Evolutionary conservation across 768 basidiomycete genomes (phyloP).

Genomic region (Dioszegia aurantiaca): DNA sequence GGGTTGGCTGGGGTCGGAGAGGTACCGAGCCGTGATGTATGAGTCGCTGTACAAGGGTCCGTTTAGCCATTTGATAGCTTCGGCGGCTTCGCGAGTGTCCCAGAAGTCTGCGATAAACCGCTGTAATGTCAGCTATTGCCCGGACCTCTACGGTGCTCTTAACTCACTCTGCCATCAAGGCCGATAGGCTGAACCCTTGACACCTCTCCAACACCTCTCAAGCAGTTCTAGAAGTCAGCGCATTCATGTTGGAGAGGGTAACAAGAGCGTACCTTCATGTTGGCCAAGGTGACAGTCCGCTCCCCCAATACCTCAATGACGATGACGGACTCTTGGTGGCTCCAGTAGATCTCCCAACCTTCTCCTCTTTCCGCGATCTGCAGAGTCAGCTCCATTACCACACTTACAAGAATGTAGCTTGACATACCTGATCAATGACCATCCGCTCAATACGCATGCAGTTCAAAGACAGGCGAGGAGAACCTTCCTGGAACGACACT

Average conservation of each 20-base stretch:
- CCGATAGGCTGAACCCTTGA: constrained; percentile 24
- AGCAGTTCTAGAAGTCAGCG: constrained; percentile 11
- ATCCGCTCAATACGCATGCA: constrained; percentile 34
- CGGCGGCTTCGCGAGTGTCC: constrained; percentile 32
- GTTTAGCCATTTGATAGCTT: constrained; percentile 25
- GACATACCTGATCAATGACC: constrained; percentile 30
- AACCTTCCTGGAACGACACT: constrained; percentile 16
- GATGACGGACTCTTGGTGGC: constrained; percentile 20
- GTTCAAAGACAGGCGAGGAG: constrained; percentile 18
- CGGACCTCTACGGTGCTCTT: neutral
- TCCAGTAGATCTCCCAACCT: constrained; percentile 21
- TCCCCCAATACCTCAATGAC: constrained; percentile 25
- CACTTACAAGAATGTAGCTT: neutral
- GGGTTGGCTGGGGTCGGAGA: constrained; percentile 4
- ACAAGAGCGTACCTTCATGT: constrained; percentile 19
- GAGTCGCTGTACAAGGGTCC: constrained; percentile 13
- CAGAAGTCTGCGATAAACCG: constrained; percentile 37
- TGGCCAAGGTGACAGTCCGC: constrained; percentile 1
- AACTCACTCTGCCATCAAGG: constrained; percentile 26
- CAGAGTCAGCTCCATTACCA: neutral
- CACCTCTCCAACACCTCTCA: constrained; percentile 22
- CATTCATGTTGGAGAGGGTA: neutral
- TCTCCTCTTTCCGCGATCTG: constrained; percentile 8
- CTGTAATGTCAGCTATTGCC: constrained; percentile 15
- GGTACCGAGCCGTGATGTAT: constrained; percentile 11